These are phyloP conservation scores for Hsuehochloa calcarea DNA, from an alignment of 176 grass and related monocot genomes.

Conservation along the genomic window DNA sequence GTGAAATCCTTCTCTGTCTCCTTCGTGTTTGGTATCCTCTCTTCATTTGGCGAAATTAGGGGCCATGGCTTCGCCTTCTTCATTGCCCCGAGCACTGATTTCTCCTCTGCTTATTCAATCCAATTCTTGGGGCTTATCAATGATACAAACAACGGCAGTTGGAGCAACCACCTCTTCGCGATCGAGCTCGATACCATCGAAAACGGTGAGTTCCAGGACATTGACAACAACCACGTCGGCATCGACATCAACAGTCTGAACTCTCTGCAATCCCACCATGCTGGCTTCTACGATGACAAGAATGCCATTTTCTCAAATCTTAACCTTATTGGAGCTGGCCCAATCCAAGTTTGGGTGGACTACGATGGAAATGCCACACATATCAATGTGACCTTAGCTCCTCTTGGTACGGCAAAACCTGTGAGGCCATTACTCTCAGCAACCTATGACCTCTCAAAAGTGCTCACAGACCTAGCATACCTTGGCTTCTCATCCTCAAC, in stretches of 20 bases:
- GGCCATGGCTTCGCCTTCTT: slow-evolving; percentile 46
- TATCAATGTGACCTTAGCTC: slow-evolving; percentile 16
- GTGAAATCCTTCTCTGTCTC: slow-evolving; percentile 31
- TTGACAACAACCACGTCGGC: slow-evolving; percentile 47
- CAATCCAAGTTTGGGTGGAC: slow-evolving; percentile 25
- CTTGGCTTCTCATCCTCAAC: slow-evolving; percentile 44
- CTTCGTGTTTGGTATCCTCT: slow-evolving; percentile 38
- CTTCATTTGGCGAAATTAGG: slow-evolving; percentile 1
- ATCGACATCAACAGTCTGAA: slow-evolving; percentile 32
- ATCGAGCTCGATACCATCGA: slow-evolving; percentile 25
- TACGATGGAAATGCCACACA: background rate
- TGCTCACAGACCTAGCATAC: slow-evolving; percentile 22
- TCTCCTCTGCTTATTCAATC: background rate
- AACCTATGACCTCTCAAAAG: background rate
- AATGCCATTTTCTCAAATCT: background rate
- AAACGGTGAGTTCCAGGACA: slow-evolving; percentile 39
- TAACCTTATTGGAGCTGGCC: background rate
- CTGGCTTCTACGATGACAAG: slow-evolving; percentile 11
- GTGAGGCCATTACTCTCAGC: background rate
- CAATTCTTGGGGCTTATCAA: slow-evolving; percentile 31
- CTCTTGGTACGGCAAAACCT: background rate
- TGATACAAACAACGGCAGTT: background rate
- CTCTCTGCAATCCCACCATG: background rate
- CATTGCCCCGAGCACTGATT: slow-evolving; percentile 4
- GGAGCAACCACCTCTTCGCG: slow-evolving; percentile 3